These are phyloP conservation scores for Aspergillus baeticus DNA, from an alignment of 495 filamentous ascomycete species.

Conservation along the genomic window DNA sequence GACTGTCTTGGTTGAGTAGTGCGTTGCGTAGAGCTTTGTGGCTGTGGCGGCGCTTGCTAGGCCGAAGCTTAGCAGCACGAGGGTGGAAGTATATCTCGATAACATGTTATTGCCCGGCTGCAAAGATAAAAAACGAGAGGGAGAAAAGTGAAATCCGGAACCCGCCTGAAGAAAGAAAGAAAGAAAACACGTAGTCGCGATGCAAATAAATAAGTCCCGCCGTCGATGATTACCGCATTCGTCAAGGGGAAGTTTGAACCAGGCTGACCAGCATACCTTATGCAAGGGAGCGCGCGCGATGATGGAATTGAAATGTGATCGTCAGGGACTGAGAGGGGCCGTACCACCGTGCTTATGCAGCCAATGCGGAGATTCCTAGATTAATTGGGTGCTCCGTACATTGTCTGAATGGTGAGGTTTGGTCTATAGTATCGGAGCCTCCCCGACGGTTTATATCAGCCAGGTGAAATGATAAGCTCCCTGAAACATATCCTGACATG, in stretches of 20 bases:
- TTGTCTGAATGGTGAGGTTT: neutral
- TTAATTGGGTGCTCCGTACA: neutral
- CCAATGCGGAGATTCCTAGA: neutral
- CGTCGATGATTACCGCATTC: slow-evolving; percentile 1
- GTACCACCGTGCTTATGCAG: neutral
- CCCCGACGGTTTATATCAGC: neutral
- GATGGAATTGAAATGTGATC: neutral
- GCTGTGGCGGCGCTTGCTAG: slow-evolving; percentile 1
- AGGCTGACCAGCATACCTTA: too few species aligned
- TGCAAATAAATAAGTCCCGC: neutral
- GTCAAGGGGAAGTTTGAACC: neutral
- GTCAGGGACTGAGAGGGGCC: neutral
- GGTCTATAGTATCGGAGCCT: neutral
- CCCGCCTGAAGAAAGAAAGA: too few species aligned
- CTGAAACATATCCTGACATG: too few species aligned
- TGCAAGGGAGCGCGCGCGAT: neutral
- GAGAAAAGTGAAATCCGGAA: neutral
- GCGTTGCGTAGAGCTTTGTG: slow-evolving; percentile 53
- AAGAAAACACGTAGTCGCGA: too few species aligned
- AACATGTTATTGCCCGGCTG: neutral
- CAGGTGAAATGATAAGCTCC: neutral
- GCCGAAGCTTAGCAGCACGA: neutral
- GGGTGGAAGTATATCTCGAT: neutral
- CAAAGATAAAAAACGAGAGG: neutral
- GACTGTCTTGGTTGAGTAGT: slow-evolving; percentile 55